Percentiles rank a stretch among this genome's conserved stretches.
These are phyloP conservation scores for Ceriops tagal DNA, from an alignment of 345 rosid species.

Conservation along the genomic window DNA sequence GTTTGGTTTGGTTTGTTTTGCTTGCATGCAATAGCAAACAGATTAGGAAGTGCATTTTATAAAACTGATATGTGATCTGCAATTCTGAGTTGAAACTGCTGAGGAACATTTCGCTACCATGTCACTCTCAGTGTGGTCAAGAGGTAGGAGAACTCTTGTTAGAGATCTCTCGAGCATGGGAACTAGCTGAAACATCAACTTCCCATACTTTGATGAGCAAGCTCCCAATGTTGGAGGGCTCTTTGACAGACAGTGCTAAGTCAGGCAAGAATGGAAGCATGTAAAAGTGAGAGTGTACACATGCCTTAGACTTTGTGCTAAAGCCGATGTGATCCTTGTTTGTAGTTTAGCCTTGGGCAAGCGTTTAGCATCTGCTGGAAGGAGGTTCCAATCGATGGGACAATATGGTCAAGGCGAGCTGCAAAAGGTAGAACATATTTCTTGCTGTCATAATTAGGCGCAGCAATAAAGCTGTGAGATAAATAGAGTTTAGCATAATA, in stretches of 20 bases:
- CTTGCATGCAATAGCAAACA: too few species aligned
- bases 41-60: background rate
- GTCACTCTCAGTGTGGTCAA: slow-evolving; percentile 62
- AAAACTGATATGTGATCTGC: background rate
- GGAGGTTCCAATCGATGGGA: slow-evolving; percentile 87
- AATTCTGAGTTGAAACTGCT: background rate
- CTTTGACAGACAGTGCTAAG: slow-evolving; percentile 48
- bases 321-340: slow-evolving; percentile 28
- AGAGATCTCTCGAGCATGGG: slow-evolving; percentile 84
- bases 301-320: slow-evolving; percentile 22
- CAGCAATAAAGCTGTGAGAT: too few species aligned
- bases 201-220: slow-evolving; percentile 50
- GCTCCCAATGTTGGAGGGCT: slow-evolving; percentile 52
- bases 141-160: slow-evolving; percentile 71
- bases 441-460: background rate
- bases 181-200: slow-evolving; percentile 65
- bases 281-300: slow-evolving; percentile 18
- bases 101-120: slow-evolving; percentile 6
- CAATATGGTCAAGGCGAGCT: slow-evolving; percentile 91
- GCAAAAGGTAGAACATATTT: slow-evolving; percentile 47
- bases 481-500: too few species aligned
- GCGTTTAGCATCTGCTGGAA: slow-evolving; percentile 76
- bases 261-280: slow-evolving; percentile 56
- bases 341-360: slow-evolving; percentile 69
- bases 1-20: too few species aligned